Evolutionary conservation across 1,284 basidiomycete genomes (phyloP), one percentile per base, ranked within the genome.

Genomic region (Leccinum griseonigrum): DNA sequence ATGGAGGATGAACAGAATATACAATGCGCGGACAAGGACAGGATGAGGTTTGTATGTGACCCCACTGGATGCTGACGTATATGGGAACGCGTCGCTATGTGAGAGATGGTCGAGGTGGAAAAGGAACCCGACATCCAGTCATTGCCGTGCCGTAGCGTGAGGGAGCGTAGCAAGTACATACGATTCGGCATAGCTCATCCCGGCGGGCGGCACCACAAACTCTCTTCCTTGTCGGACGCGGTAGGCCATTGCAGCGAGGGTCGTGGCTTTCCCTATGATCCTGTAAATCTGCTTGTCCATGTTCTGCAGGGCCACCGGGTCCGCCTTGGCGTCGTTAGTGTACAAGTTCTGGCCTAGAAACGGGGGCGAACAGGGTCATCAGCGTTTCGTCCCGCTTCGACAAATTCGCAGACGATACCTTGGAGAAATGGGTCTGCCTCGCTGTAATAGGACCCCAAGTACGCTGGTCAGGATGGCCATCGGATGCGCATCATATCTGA

Each of bases 221-320:
- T 90, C 86, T 63, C 93, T 83, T 43, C 93, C 94, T 78, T 94
- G 92, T 43, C 93, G 88, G 38, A 94, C 84, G 54, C 93, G 91
- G 71, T 94, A 95, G 0, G 92, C 91, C 91, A 94, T 94, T 85
- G 94, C 91, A 64, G 92, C 93, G 28, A 95, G 79, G 0, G 92
- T 94, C 1, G 91, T 92, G 11, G 91, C 88, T 72, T 95, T 95
- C 18, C 93, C 93, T 60, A 95, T 89, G 3, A 95, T 75, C 61
- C 94, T 81, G 75, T 88, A 93, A 57, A 95, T 95, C 72, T 95
- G 94, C 78, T 92, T 92, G 75, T 95, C 94, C 88, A 95, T 91
- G 52, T 85, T 81, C 32, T 82, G 86, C 4, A 95, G 81, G 3
- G 90, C 89, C 0, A 71, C 80, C 7, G 74, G 74, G 65, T 87